Evolutionary conservation across 164 flowering plant genomes (phyloP).

Genomic region (Aristolochia californica): DNA sequence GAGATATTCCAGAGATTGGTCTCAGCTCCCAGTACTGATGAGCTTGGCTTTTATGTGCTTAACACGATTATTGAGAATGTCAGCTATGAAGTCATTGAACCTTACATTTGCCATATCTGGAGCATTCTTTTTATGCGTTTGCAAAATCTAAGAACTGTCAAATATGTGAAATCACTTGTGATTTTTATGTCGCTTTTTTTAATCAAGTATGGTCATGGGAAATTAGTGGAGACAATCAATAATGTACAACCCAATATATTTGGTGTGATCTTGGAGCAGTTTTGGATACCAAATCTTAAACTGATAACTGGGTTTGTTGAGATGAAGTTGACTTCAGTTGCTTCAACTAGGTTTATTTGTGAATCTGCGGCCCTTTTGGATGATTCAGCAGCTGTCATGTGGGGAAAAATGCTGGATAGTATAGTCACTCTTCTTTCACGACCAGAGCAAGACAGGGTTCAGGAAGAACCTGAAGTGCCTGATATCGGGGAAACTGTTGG

Average conservation of each 20-base stretch:
- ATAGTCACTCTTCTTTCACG: constrained; percentile 72
- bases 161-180: constrained; percentile 60
- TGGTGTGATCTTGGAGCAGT: constrained; percentile 46
- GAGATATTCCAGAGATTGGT: constrained; percentile 71
- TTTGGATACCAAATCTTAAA: constrained; percentile 89
- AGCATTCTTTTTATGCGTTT: constrained; percentile 46
- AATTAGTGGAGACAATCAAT: constrained; percentile 60
- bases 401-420: constrained; percentile 88
- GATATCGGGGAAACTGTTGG: constrained; percentile 70
- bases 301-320: constrained; percentile 64
- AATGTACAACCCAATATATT: constrained; percentile 56
- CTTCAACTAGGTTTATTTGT: constrained; percentile 72
- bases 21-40: constrained; percentile 49
- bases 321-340: constrained; percentile 70
- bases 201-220: constrained; percentile 60
- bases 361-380: constrained; percentile 61
- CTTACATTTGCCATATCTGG: constrained; percentile 62
- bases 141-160: constrained; percentile 34
- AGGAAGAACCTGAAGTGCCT: constrained; percentile 79
- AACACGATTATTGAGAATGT: constrained; percentile 84
- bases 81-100: constrained; percentile 51
- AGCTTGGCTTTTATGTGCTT: constrained; percentile 86
- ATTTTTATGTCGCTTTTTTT: constrained; percentile 88
- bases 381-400: constrained; percentile 37
- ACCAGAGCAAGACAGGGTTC: constrained; percentile 77